phyloP scores from a whole-genome alignment of 306 rosid species.

The Cyclanthera cordifolia region DNA sequence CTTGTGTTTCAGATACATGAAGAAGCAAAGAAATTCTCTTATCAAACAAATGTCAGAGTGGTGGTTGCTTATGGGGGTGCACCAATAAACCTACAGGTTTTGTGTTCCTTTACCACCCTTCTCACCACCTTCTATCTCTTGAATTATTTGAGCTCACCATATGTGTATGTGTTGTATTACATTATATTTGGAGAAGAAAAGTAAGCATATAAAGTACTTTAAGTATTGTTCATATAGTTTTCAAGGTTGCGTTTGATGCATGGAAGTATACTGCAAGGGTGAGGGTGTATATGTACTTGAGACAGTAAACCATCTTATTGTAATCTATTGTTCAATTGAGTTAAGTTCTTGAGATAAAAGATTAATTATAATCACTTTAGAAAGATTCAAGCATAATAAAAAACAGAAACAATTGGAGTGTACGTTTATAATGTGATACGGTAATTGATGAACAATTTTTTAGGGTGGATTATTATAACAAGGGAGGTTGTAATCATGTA shows the following conservation, averaged over 20 bases:
- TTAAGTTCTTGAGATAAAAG: not conserved
- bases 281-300: not conserved
- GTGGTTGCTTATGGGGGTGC: conserved; percentile 94
- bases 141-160: not conserved
- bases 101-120: not conserved
- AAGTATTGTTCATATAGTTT: not conserved
- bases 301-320: not conserved
- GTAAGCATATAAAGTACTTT: not conserved
- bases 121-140: not conserved
- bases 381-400: not conserved
- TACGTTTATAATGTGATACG: not conserved
- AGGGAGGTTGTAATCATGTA: no score
- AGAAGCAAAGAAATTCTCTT: conserved; percentile 58
- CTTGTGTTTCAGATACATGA: conserved; percentile 58
- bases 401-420: not conserved
- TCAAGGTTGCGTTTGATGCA: not conserved
- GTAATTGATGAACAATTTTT: not conserved
- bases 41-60: conserved; percentile 76
- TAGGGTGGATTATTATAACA: not conserved
- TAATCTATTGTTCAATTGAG: not conserved
- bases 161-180: not conserved
- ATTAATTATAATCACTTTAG: not conserved
- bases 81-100: conserved; percentile 77
- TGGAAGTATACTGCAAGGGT: not conserved
- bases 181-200: not conserved